These are phyloP conservation scores for Cercospora sojina DNA, from an alignment of 2,329 filamentous ascomycete genomes.

Conservation along the genomic window DNA sequence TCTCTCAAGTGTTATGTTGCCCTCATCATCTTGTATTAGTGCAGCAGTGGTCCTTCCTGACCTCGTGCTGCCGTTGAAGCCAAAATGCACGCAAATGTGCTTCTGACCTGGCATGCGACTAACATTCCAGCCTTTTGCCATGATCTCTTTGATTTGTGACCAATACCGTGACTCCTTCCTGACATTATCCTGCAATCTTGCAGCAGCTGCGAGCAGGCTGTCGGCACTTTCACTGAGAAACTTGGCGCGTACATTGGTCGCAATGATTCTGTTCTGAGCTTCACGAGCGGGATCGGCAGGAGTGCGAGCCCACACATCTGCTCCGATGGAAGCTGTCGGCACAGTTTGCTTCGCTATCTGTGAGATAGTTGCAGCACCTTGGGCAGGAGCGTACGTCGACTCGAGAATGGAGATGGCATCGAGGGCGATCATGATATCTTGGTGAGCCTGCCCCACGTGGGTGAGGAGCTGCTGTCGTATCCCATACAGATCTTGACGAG, in stretches of 20 bases:
- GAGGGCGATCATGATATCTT: constrained; percentile 67
- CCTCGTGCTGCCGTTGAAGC: constrained; percentile 71
- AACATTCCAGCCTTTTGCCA: constrained; percentile 81
- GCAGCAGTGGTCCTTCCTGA: constrained; percentile 75
- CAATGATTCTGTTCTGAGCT: constrained; percentile 46
- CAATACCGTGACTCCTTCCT: constrained; percentile 82
- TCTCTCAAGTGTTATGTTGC: constrained; percentile 71
- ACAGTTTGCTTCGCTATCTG: constrained; percentile 65
- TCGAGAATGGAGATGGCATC: constrained; percentile 82
- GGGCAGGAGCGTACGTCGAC: constrained; percentile 67
- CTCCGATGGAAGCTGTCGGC: constrained; percentile 73
- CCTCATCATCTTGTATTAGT: constrained; percentile 70
- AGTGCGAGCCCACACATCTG: constrained; percentile 56
- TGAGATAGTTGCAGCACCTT: constrained; percentile 69
- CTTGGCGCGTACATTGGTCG: constrained; percentile 73
- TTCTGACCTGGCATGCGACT: constrained; percentile 59
- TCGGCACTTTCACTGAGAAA: constrained; percentile 73
- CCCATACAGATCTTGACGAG: constrained; percentile 42
- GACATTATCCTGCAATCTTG: constrained; percentile 73
- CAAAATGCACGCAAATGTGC: constrained; percentile 77
- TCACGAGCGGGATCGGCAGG: constrained; percentile 55
- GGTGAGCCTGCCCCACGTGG: constrained; percentile 45
- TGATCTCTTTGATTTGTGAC: constrained; percentile 79
- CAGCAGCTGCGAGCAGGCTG: constrained; percentile 69
- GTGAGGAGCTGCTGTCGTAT: constrained; percentile 44